A percentile compares a stretch with the other conserved stretches of the same genome.
These are phyloP conservation scores for Colletotrichum lini DNA, from an alignment of 2,329 filamentous ascomycete genomes.

Conservation along the genomic window DNA sequence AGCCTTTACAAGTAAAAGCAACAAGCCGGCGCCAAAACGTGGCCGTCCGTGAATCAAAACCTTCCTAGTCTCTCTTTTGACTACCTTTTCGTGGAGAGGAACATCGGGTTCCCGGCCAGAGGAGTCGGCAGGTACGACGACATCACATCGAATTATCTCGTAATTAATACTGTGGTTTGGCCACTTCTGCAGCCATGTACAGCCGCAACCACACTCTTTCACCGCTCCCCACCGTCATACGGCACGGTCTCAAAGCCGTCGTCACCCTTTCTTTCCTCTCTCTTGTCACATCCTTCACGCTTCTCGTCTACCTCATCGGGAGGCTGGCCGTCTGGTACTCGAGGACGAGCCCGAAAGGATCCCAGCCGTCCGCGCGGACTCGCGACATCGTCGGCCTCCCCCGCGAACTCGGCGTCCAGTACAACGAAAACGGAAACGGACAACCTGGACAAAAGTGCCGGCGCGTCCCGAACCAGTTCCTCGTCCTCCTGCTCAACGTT, in stretches of 20 bases:
- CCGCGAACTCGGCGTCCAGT: constrained; percentile 42
- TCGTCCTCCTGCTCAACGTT: constrained; percentile 72
- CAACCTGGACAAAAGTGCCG: constrained; percentile 8
- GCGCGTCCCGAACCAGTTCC: constrained; percentile 65
- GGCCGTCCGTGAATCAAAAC: too few relatives aligned
- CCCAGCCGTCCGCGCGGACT: constrained; percentile 40
- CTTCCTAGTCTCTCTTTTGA: not conserved
- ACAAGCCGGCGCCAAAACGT: not conserved
- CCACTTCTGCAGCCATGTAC: constrained; percentile 3
- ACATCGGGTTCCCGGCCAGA: not conserved
- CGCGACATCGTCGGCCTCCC: constrained; percentile 39
- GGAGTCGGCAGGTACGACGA: constrained; percentile 33
- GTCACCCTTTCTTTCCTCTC: constrained; percentile 53
- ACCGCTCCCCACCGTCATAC: constrained; percentile 53
- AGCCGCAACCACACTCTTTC: constrained; percentile 46
- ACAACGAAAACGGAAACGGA: constrained; percentile 40
- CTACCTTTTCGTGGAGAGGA: not conserved
- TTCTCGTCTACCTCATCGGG: constrained; percentile 54
- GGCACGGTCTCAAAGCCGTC: constrained; percentile 54
- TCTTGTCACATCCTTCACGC: constrained; percentile 50
- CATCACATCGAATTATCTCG: not conserved
- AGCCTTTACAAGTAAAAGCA: constrained; percentile 6
- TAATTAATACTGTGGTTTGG: constrained; percentile 5
- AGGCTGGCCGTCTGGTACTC: constrained; percentile 54
- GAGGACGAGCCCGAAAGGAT: constrained; percentile 49